Percentiles rank a stretch among this genome's conserved stretches.
Conservation (phyloP, 169 alveolate genomes). For the Plasmodium ovale region DNA sequence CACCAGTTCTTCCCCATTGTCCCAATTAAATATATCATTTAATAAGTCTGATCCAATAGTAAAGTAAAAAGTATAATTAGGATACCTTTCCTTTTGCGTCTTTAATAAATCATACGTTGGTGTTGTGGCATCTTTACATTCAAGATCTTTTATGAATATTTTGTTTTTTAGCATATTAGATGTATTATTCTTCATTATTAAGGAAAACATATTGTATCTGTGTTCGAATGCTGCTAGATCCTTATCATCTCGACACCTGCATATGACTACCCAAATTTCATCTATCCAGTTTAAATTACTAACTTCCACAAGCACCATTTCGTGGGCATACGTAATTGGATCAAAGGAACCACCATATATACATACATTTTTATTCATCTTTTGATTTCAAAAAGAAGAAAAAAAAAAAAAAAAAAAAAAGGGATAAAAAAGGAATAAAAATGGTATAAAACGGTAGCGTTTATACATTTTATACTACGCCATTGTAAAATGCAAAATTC, state of each 20-base stretch:
- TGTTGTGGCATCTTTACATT: constrained; percentile 21
- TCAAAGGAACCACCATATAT: constrained; percentile 74
- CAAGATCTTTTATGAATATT: constrained; percentile 65
- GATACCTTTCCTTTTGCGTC: constrained; percentile 40
- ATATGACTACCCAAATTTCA: constrained; percentile 72
- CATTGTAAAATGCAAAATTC: too few relatives aligned
- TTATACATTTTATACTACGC: background rate
- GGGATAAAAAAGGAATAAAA: constrained; percentile 16
- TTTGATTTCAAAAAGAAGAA: constrained; percentile 7
- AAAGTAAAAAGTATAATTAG: constrained; percentile 52
- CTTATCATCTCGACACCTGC: constrained; percentile 67
- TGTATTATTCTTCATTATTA: constrained; percentile 33
- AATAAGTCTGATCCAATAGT: constrained; percentile 48
- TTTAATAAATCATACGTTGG: constrained; percentile 68
- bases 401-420: constrained; percentile 8
- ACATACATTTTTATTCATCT: constrained; percentile 58
- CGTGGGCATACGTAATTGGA: constrained; percentile 63
- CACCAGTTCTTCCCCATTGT: constrained; percentile 56
- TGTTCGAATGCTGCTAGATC: constrained; percentile 26
- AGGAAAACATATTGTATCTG: constrained; percentile 58
- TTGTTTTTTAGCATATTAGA: constrained; percentile 35
- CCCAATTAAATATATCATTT: constrained; percentile 42
- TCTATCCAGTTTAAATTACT: constrained; percentile 58
- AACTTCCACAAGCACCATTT: constrained; percentile 53
- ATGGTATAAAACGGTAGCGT: background rate